These are phyloP conservation scores for Zizania palustris DNA, from an alignment of 202 grass and related monocot genomes.

Conservation along the genomic window DNA sequence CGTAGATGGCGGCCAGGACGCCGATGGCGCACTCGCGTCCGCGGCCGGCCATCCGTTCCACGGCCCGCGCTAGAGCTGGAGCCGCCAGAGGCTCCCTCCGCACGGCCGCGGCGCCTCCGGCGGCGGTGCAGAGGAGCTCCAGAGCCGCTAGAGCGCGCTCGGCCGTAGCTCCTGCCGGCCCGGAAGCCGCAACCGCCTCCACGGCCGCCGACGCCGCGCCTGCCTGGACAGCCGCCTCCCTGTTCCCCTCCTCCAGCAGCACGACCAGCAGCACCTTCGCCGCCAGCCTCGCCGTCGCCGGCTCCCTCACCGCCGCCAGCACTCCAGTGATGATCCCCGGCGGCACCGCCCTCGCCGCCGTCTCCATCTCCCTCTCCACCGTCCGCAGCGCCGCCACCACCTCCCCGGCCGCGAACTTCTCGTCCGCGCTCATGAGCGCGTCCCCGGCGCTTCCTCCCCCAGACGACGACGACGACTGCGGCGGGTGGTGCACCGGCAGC, in stretches of 20 bases:
- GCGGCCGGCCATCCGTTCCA: slow-evolving; percentile 62
- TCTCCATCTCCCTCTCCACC: slow-evolving; percentile 68
- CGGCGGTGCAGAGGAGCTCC: slow-evolving; percentile 74
- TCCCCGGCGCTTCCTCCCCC: not conserved
- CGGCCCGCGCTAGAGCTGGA: slow-evolving; percentile 54
- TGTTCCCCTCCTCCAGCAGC: slow-evolving; percentile 69
- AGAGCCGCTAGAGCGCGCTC: slow-evolving; percentile 81
- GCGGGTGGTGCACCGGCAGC: slow-evolving; percentile 89
- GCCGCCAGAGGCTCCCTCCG: slow-evolving; percentile 50
- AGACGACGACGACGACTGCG: slow-evolving; percentile 35
- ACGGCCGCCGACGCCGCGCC: slow-evolving; percentile 64
- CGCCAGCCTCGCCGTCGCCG: slow-evolving; percentile 65
- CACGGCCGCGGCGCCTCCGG: slow-evolving; percentile 55
- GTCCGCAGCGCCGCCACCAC: slow-evolving; percentile 59
- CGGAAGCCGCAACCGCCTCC: slow-evolving; percentile 66
- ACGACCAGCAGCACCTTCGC: slow-evolving; percentile 81
- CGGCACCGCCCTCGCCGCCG: slow-evolving; percentile 40
- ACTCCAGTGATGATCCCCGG: slow-evolving; percentile 59
- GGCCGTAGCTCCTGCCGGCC: slow-evolving; percentile 63
- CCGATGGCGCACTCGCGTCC: slow-evolving; percentile 81
- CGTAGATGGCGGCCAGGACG: slow-evolving; percentile 81
- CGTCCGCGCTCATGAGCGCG: slow-evolving; percentile 56
- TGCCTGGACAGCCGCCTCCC: slow-evolving; percentile 53
- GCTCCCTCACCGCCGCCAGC: slow-evolving; percentile 65
- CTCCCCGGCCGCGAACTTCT: slow-evolving; percentile 73